phyloP scores from a whole-genome alignment of 345 rosid genomes.

The Melaleuca quinquenervia region DNA sequence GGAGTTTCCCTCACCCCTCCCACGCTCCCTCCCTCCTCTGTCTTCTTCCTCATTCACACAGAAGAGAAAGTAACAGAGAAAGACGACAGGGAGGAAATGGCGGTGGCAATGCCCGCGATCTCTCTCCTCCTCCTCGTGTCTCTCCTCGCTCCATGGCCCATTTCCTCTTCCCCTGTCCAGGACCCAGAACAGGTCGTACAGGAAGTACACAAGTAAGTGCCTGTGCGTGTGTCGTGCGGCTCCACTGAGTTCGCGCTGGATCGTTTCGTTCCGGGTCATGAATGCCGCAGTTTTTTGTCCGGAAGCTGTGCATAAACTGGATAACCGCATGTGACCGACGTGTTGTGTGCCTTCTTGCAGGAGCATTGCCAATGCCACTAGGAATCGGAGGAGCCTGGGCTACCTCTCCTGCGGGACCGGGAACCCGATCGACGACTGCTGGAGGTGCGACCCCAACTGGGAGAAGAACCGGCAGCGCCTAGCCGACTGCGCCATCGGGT shows the following conservation, averaged over 20 bases:
- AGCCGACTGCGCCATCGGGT: constrained; percentile 73
- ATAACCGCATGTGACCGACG: too few species aligned
- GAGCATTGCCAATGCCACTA: constrained; percentile 44
- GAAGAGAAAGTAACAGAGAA: not conserved
- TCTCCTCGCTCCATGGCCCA: constrained; percentile 7
- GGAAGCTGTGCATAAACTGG: too few species aligned
- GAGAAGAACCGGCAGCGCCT: constrained; percentile 54
- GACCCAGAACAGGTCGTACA: constrained; percentile 49
- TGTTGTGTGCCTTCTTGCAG: constrained; percentile 6
- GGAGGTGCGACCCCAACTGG: constrained; percentile 78
- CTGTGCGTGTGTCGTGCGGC: not conserved
- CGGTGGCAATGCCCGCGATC: constrained; percentile 5
- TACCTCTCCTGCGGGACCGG: constrained; percentile 63
- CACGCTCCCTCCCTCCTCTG: not conserved
- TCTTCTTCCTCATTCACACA: not conserved
- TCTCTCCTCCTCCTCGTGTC: constrained; percentile 21
- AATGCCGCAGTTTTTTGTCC: not conserved
- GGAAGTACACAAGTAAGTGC: constrained; percentile 49
- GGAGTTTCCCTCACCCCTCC: not conserved
- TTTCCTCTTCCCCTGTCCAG: constrained; percentile 34
- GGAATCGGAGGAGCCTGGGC: constrained; percentile 59
- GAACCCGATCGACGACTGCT: constrained; percentile 80
- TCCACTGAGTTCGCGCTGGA: not conserved
- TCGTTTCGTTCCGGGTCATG: not conserved
- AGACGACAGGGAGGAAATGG: not conserved